Conservation (phyloP, 1,284 basidiomycete species). For the Schizophyllum amplum region DNA sequence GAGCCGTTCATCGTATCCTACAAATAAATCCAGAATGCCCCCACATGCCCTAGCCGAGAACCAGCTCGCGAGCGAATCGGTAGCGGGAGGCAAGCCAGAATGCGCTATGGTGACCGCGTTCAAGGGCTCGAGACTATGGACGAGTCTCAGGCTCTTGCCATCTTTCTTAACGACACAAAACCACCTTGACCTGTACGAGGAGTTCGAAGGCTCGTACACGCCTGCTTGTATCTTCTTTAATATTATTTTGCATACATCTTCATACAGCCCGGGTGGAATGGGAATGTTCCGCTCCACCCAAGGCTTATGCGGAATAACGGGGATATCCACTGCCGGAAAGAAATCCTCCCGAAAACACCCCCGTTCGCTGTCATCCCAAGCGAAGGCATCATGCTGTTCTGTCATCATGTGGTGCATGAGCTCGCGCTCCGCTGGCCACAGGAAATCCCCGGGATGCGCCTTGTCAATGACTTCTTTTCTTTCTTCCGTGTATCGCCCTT, state of each 20-base stretch:
- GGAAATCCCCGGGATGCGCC: too few species aligned
- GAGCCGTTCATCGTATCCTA: slow-evolving; percentile 12
- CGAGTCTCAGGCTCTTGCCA: slow-evolving; percentile 16
- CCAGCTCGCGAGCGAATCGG: slow-evolving; percentile 8
- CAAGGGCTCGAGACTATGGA: slow-evolving; percentile 15
- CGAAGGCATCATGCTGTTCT: slow-evolving; percentile 7
- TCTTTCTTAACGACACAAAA: slow-evolving; percentile 19
- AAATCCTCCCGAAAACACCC: too few species aligned
- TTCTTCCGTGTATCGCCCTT: slow-evolving; percentile 3
- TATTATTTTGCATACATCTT: slow-evolving; percentile 9
- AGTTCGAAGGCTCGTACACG: slow-evolving; percentile 9
- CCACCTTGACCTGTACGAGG: slow-evolving; percentile 8
- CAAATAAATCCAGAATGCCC: slow-evolving; percentile 13
- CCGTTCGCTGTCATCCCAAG: slow-evolving; percentile 8
- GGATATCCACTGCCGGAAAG: slow-evolving; percentile 3
- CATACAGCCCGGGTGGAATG: slow-evolving; percentile 10
- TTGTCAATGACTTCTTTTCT: too few species aligned
- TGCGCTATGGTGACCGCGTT: slow-evolving; percentile 13
- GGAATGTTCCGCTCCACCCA: slow-evolving; percentile 9
- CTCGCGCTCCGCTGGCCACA: slow-evolving; percentile 9
- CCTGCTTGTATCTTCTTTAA: too few species aligned
- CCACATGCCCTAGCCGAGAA: slow-evolving; percentile 12
- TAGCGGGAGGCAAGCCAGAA: slow-evolving; percentile 9
- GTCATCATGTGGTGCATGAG: slow-evolving; percentile 12
- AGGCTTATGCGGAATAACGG: slow-evolving; percentile 3